Evolutionary conservation across 441 rosid genomes (phyloP).

Genomic region (Populus tomentosa): DNA sequence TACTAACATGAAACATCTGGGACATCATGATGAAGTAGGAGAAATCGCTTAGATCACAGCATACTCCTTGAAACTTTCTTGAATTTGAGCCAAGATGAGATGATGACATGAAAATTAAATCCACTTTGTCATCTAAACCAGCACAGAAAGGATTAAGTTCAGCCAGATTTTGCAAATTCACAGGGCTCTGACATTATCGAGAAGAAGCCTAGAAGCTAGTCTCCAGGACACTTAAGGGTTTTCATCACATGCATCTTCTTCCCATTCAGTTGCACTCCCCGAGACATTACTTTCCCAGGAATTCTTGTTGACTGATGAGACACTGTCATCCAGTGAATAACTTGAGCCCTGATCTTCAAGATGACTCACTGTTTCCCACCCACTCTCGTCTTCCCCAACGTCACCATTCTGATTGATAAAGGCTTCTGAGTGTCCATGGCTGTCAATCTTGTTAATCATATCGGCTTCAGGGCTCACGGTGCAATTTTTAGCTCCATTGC

Average conservation of each 20-base stretch:
- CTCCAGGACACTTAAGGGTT: conserved; percentile 17
- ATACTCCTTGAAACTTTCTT: too few relatives aligned
- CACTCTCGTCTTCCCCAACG: conserved; percentile 84
- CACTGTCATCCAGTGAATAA: conserved; percentile 71
- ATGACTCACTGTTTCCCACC: conserved; percentile 93
- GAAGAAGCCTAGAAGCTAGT: too few relatives aligned
- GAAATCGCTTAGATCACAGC: too few relatives aligned
- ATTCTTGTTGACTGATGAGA: conserved; percentile 55
- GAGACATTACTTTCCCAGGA: conserved; percentile 49
- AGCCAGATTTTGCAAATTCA: too few relatives aligned
- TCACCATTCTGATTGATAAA: conserved; percentile 41
- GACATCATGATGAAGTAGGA: neutral
- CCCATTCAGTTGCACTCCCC: conserved; percentile 49
- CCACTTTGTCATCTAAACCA: too few relatives aligned
- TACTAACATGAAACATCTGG: neutral
- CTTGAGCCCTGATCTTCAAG: conserved; percentile 87
- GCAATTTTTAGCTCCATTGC: conserved; percentile 51
- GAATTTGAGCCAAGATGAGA: too few relatives aligned
- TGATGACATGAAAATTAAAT: too few relatives aligned
- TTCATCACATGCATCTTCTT: conserved; percentile 44
- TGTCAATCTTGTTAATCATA: conserved; percentile 27
- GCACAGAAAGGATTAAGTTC: too few relatives aligned
- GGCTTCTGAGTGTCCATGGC: conserved; percentile 38
- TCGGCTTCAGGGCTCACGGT: conserved; percentile 47
- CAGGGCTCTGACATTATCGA: too few relatives aligned